Percentiles rank a stretch among this genome's conserved stretches.
These are phyloP conservation scores for Physcomitrium patens DNA, from an alignment of 225 moss, liverwort and hornwort genomes.

Conservation along the genomic window DNA sequence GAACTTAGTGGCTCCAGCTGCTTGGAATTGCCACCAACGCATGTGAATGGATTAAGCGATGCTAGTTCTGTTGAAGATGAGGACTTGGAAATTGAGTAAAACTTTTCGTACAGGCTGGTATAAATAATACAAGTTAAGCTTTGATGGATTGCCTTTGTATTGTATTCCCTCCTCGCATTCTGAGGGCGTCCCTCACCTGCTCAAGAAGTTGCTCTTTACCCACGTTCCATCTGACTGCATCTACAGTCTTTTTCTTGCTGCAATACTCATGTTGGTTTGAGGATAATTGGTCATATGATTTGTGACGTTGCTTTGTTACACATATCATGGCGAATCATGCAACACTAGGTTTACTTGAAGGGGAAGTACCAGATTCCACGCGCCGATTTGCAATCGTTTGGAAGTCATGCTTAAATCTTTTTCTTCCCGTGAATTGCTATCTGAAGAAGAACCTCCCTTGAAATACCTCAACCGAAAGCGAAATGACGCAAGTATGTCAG, in stretches of 20 bases:
- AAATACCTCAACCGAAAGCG: background rate
- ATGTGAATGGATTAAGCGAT: conserved; percentile 46
- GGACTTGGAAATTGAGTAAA: conserved; percentile 31
- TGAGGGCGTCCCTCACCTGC: conserved; percentile 15
- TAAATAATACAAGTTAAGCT: conserved; percentile 36
- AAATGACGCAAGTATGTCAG: background rate
- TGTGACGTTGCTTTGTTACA: background rate
- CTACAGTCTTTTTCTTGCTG: background rate
- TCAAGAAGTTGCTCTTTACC: background rate
- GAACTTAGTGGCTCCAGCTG: conserved; percentile 19
- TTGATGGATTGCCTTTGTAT: conserved; percentile 22
- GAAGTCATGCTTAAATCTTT: background rate
- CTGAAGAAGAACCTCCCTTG: conserved; percentile 29
- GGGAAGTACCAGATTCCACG: too few species aligned
- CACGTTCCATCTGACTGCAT: background rate
- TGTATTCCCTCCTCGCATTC: conserved; percentile 22
- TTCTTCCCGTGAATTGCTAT: conserved; percentile 14
- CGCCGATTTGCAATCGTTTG: background rate
- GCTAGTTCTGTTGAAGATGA: conserved; percentile 25
- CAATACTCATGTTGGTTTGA: conserved; percentile 11
- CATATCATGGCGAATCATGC: background rate
- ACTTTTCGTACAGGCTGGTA: conserved; percentile 28
- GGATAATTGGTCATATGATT: background rate
- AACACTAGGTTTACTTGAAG: background rate
- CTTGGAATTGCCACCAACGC: conserved; percentile 22